Evolutionary conservation across 345 rosid species (phyloP), one percentile per base, ranked within the genome.

Genomic region (Arabidopsis thaliana): DNA sequence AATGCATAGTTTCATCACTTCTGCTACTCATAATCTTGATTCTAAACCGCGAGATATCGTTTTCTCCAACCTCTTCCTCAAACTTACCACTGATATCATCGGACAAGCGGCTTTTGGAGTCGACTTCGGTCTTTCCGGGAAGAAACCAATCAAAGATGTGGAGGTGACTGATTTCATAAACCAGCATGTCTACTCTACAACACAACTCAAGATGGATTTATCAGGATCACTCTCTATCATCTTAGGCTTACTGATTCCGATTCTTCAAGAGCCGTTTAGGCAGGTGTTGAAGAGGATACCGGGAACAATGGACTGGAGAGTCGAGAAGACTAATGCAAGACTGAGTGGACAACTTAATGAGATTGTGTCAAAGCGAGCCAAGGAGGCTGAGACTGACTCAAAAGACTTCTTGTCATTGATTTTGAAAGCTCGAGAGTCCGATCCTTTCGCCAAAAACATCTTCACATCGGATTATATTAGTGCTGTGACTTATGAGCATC

Each of bases 81-180:
- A 82, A 80, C 71, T 91, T 73, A 90, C 98, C 38, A 87, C 98
- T 0, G 98, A 94, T 69, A 89, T 91, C 1, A 91, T 94, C 6
- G 95, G 97, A 57, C 86, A 90, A 83, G 96, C 96, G 22, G 97
- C 95, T 25, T 91, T 94, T 56, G 96, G 95, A 4, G 96, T 91
- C 25, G 78, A 87, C 16, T 94, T 94, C 23, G 88, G 95, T 24
- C 91, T 94, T 24, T 85, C 95, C 1, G 82, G 79, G 38, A 81
- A 83, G 3, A 78, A 72, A 30, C 64, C 82, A 7, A 8, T 22
- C 8, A 62, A 70, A 72, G 76, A 78, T 30, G 71, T 46, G 11
- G 87, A 86, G 67, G 97, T 86, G 28, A 69, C 87, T 36, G 89
- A 85, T 46, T 91, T 91, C 67, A 82, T 91, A 55, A 86, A 88